phyloP scores from a whole-genome alignment of 78 protist species.

The Dictyostelium brefeldianum region DNA sequence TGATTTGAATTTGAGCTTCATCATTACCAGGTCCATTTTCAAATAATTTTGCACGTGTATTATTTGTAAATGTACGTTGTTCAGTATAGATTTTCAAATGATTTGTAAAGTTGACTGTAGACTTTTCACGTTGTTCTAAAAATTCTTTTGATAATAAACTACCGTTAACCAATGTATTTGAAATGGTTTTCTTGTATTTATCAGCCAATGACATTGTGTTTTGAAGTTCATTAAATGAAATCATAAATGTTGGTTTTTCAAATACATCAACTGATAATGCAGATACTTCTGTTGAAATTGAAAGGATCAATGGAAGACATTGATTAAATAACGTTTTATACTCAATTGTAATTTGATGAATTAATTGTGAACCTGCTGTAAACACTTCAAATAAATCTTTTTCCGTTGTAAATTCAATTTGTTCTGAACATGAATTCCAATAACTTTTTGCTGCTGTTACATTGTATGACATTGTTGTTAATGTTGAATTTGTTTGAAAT shows the following conservation, averaged over 20 bases:
- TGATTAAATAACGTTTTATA: constrained; percentile 64
- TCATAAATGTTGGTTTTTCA: constrained; percentile 50
- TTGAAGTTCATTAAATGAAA: constrained; percentile 26
- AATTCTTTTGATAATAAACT: neutral
- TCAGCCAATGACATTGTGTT: constrained; percentile 16
- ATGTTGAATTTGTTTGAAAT: constrained; percentile 52
- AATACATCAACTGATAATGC: constrained; percentile 65
- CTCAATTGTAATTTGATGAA: constrained; percentile 64
- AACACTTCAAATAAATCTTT: constrained; percentile 69
- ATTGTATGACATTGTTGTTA: constrained; percentile 57
- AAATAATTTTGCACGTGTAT: constrained; percentile 69
- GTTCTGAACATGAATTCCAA: constrained; percentile 74
- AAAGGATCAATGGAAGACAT: constrained; percentile 46
- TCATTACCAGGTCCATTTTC: constrained; percentile 51
- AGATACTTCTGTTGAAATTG: constrained; percentile 55
- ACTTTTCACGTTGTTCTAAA: constrained; percentile 40
- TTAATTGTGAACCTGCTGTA: constrained; percentile 61
- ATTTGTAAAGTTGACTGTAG: constrained; percentile 3
- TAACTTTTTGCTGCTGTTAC: constrained; percentile 79
- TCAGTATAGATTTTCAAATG: constrained; percentile 58
- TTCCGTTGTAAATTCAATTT: constrained; percentile 56
- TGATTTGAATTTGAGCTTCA: constrained; percentile 44
- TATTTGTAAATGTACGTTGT: constrained; percentile 47
- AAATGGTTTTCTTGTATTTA: constrained; percentile 24
- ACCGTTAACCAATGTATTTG: neutral